Base-by-base conservation (phyloP, 495 filamentous ascomycete genomes). In the Haplographium delicatum region DNA sequence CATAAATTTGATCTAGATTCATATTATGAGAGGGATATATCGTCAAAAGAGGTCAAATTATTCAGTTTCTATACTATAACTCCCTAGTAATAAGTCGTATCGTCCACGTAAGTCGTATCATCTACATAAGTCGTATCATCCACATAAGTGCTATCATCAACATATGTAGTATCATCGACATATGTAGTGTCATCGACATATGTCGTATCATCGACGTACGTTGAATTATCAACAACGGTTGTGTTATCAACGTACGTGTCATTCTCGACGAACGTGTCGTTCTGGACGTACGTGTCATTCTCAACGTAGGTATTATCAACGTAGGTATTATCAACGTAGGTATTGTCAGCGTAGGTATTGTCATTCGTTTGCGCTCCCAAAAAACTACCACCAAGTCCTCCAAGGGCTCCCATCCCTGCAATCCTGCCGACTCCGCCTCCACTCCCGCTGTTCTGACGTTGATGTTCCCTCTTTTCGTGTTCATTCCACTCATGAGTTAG, bases 401-500 rank as follows among this genome's bases (percentile, higher is more conserved):
- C n/a, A 20, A 16, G 15, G 16, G 11, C 42, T 5, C 15, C 24
- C 16, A 15, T 10, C 7, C 42, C 42, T n/a, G 25, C 42, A 6
- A 16, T 19, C 10, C 18, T 30, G 3, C 1, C 13, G 13, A 4
- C 22, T 15, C 5, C n/a, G 42, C 5, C 26, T 19, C 26, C 35
- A 16, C 38, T 30, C 1, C 22, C 16, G 16, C 18, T 26, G 23
- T 19, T 9, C 19, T 46, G 26, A 16, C 16, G 24, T 34, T 46
- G 26, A 2, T 33, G 44, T 23, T 51, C 48, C 9, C 24, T 23
- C 23, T 43, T 28, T 25, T 51, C 48, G 39, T 51, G 48, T 22
- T 51, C 48, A 18, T 51, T 33, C 48, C 48, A 51, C 15, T 51
- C 48, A 22, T 51, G 48, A 4, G 26, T 33, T 4, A 44, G 5